Evolutionary conservation across 163 green algal genomes (phyloP).

Genomic region (Scenedesmus sp.): DNA sequence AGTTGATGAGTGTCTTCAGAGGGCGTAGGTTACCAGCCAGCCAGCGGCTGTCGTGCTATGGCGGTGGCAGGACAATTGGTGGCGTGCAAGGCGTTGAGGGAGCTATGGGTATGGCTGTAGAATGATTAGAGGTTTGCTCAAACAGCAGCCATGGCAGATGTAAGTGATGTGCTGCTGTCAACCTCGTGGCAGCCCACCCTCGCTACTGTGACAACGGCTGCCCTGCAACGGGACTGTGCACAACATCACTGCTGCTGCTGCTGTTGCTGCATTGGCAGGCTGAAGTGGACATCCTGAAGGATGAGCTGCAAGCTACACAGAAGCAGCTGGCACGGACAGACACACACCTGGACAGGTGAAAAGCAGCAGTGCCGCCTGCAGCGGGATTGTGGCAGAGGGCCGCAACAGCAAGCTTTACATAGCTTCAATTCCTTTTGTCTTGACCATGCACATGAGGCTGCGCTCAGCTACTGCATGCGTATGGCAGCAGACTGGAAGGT

Average conservation of each 20-base stretch:
- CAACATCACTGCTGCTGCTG: neutral
- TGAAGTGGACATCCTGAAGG: constrained; percentile 51
- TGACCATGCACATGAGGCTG: neutral
- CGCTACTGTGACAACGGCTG: neutral
- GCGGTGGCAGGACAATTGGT: too few species aligned
- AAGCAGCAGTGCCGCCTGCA: neutral
- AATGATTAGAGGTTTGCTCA: too few species aligned
- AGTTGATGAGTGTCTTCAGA: too few species aligned
- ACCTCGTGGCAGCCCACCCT: too few species aligned
- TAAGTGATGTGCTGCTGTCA: too few species aligned
- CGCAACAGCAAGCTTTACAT: neutral
- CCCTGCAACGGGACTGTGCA: neutral
- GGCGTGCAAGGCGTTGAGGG: too few species aligned
- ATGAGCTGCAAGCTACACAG: constrained; percentile 29
- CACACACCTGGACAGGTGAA: constrained; percentile 36
- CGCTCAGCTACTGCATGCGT: neutral
- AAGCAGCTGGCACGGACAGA: neutral
- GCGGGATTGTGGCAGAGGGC: too few species aligned
- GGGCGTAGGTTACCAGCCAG: too few species aligned
- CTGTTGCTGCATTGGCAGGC: constrained; percentile 29
- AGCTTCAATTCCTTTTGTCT: neutral
- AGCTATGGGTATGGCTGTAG: too few species aligned
- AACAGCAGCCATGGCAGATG: too few species aligned
- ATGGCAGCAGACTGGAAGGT: neutral
- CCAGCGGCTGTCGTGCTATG: too few species aligned